Evolutionary conservation across 768 basidiomycete species (phyloP), one percentile per base, ranked within the genome.

Genomic region (Suillus paluster): DNA sequence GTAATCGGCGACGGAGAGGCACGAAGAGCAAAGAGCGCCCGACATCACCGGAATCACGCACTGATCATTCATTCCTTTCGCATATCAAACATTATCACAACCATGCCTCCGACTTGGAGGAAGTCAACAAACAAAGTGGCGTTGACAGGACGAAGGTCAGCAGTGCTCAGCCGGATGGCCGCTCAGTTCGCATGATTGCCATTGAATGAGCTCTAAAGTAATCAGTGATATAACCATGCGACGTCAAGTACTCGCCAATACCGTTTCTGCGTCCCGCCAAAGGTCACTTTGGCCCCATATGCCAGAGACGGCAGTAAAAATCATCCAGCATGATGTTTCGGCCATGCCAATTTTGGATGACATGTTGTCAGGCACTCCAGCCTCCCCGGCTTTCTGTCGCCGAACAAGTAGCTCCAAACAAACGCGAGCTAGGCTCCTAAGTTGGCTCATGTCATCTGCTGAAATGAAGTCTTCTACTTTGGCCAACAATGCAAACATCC

Each of bases 251-350:
- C 55, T 41, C 19, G 68, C 60, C 61, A 91, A 68, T 65, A 80
- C 77, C n/a, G 74, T 77, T 68, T 88, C 86, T 23, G 88, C 91
- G 68, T 94, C 92, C 73, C 77, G 77, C 92, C 92, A 95, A 45
- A 95, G 75, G 71, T 95, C 93, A 57, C 78, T 81, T 77, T 95
- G 93, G 25, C 85, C 87, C 93, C 93, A 95, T 3, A 88, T 73
- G 21, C 82, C 84, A 27, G 83, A 81, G 52, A 94, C 77, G 2
- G 84, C 83, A 7, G 87, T 76, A 6, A 94, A 78, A 41, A 92
- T 78, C 63, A 94, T 80, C 93, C 93, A 95, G 68, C 90, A 91
- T 10, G 88, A 84, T 58, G 79, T 59, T 44, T 77, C 78, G 46
- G 70, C 67, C 69, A 80, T 78, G 71, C 69, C 53, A 67, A 63